A percentile compares a stretch with the other conserved stretches of the same genome.
Conservation (phyloP, 371 early-diverging fungal genomes). For the Saksenaea oblongispora region DNA sequence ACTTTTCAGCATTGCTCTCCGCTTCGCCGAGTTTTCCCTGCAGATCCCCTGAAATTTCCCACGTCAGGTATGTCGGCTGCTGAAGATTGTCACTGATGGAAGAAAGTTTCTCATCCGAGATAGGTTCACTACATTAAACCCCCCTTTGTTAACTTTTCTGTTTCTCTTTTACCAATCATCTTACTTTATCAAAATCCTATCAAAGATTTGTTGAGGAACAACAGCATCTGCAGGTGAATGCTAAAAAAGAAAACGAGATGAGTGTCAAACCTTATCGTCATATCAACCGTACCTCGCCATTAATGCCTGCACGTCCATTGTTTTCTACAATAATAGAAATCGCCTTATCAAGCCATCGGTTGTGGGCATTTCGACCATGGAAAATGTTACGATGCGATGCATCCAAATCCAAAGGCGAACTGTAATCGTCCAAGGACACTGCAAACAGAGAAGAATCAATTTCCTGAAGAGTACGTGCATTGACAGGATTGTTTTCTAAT, state of each 20-base stretch:
- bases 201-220: slow-evolving; percentile 77
- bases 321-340: slow-evolving; percentile 83
- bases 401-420: slow-evolving; percentile 61
- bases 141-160: background rate
- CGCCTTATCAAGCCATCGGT: slow-evolving; percentile 97
- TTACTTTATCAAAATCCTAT: slow-evolving; percentile 63
- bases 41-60: slow-evolving; percentile 14
- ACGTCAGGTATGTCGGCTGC: slow-evolving; percentile 12
- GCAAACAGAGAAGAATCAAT: slow-evolving; percentile 85
- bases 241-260: slow-evolving; percentile 28
- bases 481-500: slow-evolving; percentile 40
- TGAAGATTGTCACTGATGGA: background rate
- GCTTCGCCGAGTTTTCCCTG: slow-evolving; percentile 53
- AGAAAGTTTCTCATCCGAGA: background rate
- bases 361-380: slow-evolving; percentile 75
- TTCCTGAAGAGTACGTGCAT: slow-evolving; percentile 62
- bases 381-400: slow-evolving; percentile 74
- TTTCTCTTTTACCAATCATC: background rate
- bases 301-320: slow-evolving; percentile 89
- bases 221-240: slow-evolving; percentile 94
- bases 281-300: slow-evolving; percentile 75
- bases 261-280: background rate
- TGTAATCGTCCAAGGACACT: slow-evolving; percentile 82
- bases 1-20: slow-evolving; percentile 56
- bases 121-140: slow-evolving; percentile 1